Evolutionary conservation across 2,329 filamentous ascomycete species (phyloP).

Genomic region (Colletotrichum higginsianum): DNA sequence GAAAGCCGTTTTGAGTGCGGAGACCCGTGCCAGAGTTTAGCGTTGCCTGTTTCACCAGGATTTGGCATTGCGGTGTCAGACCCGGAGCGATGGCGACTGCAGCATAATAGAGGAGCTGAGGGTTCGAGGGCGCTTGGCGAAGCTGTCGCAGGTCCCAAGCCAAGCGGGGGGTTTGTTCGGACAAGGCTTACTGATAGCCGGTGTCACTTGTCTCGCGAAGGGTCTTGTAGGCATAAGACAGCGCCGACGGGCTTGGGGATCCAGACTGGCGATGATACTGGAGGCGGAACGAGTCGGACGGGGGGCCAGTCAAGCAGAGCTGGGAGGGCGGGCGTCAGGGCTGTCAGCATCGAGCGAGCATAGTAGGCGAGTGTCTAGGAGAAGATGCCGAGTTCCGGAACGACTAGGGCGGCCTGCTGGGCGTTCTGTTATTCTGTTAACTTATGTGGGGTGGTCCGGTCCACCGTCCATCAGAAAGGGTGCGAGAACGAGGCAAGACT

Average conservation of each 20-base stretch:
- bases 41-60: slow-evolving; percentile 35
- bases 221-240: slow-evolving; percentile 6
- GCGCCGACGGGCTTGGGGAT: slow-evolving; percentile 18
- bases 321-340: neutral
- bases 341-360: slow-evolving; percentile 4
- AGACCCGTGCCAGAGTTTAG: slow-evolving; percentile 36
- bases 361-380: neutral
- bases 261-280: slow-evolving; percentile 35
- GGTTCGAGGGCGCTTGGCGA: slow-evolving; percentile 17
- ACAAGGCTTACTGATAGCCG: slow-evolving; percentile 18
- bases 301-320: slow-evolving; percentile 19
- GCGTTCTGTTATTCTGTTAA: neutral
- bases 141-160: slow-evolving; percentile 12
- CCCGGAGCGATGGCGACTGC: slow-evolving; percentile 20
- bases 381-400: slow-evolving; percentile 35
- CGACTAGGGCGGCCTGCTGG: neutral
- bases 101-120: slow-evolving; percentile 14
- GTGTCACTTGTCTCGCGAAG: slow-evolving; percentile 17
- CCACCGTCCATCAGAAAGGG: neutral
- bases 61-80: slow-evolving; percentile 25
- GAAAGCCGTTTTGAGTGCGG: slow-evolving; percentile 35
- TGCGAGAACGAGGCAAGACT: slow-evolving; percentile 31
- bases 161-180: slow-evolving; percentile 10
- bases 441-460: slow-evolving; percentile 7
- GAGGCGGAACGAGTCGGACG: slow-evolving; percentile 35